Percentiles rank a stretch among this genome's conserved stretches.
phyloP scores from a whole-genome alignment of 2,329 filamentous ascomycete genomes.

The Paracamarosporium sp. region DNA sequence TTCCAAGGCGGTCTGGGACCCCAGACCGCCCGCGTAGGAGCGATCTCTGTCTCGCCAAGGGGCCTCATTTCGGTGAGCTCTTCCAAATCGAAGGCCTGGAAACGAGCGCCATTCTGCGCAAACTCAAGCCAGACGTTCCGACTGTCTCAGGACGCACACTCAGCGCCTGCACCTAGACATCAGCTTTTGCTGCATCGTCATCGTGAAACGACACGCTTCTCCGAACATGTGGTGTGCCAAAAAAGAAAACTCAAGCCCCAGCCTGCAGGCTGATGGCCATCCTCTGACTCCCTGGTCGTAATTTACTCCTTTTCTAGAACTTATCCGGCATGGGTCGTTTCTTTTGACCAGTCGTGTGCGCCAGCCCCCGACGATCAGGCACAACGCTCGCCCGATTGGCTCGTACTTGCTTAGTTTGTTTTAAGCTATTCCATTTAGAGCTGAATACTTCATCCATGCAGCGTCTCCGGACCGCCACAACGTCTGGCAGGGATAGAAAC shows the following conservation, averaged over 20 bases:
- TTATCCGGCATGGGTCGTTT: constrained; percentile 30
- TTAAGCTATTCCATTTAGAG: constrained; percentile 25
- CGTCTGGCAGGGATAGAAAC: constrained; percentile 39
- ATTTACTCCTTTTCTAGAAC: constrained; percentile 39
- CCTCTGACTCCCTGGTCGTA: constrained; percentile 27
- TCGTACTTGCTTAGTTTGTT: constrained; percentile 25
- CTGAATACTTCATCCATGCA: constrained; percentile 30
- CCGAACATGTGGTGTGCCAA: constrained; percentile 18
- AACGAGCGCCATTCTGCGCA: not conserved
- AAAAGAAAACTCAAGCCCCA: constrained; percentile 18
- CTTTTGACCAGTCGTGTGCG: constrained; percentile 31
- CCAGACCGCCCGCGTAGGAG: constrained; percentile 27
- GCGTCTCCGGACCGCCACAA: constrained; percentile 40
- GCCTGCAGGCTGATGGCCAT: constrained; percentile 19
- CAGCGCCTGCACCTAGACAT: constrained; percentile 2
- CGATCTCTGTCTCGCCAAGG: constrained; percentile 34
- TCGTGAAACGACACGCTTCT: constrained; percentile 12
- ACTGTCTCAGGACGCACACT: constrained; percentile 4
- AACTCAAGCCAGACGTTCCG: not conserved
- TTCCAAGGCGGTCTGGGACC: constrained; percentile 11
- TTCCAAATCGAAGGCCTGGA: constrained; percentile 7
- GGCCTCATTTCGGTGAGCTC: constrained; percentile 25
- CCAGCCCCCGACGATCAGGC: constrained; percentile 39
- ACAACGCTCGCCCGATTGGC: constrained; percentile 39
- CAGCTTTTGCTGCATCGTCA: constrained; percentile 9